phyloP scores from a whole-genome alignment of 257 asterid genomes.

The Solanum ahanhuiri region DNA sequence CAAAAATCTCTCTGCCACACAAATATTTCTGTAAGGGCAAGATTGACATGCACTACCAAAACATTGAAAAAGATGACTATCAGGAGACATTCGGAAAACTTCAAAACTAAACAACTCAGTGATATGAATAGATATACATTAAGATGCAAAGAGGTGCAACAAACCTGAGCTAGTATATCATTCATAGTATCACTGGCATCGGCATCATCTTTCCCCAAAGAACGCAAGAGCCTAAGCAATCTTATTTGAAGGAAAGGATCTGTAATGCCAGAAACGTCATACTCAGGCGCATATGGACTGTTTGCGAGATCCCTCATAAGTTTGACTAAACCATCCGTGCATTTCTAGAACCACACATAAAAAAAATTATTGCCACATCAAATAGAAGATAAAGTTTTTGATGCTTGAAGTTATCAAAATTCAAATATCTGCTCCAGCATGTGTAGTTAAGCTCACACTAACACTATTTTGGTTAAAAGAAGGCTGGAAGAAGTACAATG shows the following conservation, averaged over 20 bases:
- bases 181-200: constrained; percentile 96
- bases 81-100: background rate
- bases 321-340: constrained; percentile 86
- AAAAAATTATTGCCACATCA: background rate
- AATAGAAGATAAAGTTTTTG: background rate
- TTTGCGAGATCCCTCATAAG: constrained; percentile 69
- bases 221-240: constrained; percentile 71
- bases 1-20: background rate
- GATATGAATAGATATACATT: background rate
- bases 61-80: background rate
- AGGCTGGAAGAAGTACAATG: background rate
- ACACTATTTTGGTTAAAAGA: background rate
- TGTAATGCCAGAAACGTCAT: constrained; percentile 82
- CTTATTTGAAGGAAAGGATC: constrained; percentile 94
- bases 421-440: background rate
- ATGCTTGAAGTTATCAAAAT: background rate
- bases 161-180: constrained; percentile 97
- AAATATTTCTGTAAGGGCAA: background rate
- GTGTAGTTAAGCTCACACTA: background rate
- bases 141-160: constrained; percentile 1
- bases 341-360: constrained; percentile 44
- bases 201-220: constrained; percentile 86
- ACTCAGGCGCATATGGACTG: constrained; percentile 97
- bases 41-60: background rate
- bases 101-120: background rate